A percentile compares a stretch with the other conserved stretches of the same genome.
Conservation (phyloP, 2,329 filamentous ascomycete genomes). For the Exophiala xenobiotica region DNA sequence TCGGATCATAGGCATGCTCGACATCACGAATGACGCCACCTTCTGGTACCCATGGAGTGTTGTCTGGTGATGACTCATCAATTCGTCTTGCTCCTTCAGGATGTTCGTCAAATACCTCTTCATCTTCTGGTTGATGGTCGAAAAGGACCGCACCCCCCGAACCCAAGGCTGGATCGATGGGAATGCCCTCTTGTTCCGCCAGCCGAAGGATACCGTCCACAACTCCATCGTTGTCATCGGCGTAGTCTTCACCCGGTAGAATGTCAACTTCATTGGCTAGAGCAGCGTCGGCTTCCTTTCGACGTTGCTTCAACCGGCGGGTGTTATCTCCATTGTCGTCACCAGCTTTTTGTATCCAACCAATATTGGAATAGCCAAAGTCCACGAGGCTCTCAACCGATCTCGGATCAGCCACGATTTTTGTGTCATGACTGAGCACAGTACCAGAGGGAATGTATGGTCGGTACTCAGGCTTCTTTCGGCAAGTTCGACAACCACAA, state of each 20-base stretch:
- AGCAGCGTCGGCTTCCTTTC: slow-evolving; percentile 54
- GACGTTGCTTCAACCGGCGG: slow-evolving; percentile 47
- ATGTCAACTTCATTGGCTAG: slow-evolving; percentile 52
- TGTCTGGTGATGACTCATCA: slow-evolving; percentile 6
- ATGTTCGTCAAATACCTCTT: slow-evolving; percentile 30
- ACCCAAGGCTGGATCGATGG: slow-evolving; percentile 45
- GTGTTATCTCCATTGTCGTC: slow-evolving; percentile 48
- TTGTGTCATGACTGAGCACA: slow-evolving; percentile 85
- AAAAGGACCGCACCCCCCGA: background rate
- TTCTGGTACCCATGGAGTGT: slow-evolving; percentile 28
- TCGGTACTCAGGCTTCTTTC: slow-evolving; percentile 64
- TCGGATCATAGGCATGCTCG: slow-evolving; percentile 35
- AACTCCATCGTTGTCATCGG: slow-evolving; percentile 9
- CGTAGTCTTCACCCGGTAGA: too few species aligned
- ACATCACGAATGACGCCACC: slow-evolving; percentile 34
- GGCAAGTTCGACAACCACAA: slow-evolving; percentile 83
- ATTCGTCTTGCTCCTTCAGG: slow-evolving; percentile 22
- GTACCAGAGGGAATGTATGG: slow-evolving; percentile 87
- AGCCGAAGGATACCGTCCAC: slow-evolving; percentile 24
- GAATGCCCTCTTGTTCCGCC: slow-evolving; percentile 37
- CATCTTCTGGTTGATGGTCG: slow-evolving; percentile 19
- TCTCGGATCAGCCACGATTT: slow-evolving; percentile 81
- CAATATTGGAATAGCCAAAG: slow-evolving; percentile 83
- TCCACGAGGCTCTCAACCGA: slow-evolving; percentile 90
- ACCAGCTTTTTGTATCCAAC: slow-evolving; percentile 69